Conservation (phyloP, 2,329 filamentous ascomycete genomes). For the Paraphaeosphaeria sporulosa region DNA sequence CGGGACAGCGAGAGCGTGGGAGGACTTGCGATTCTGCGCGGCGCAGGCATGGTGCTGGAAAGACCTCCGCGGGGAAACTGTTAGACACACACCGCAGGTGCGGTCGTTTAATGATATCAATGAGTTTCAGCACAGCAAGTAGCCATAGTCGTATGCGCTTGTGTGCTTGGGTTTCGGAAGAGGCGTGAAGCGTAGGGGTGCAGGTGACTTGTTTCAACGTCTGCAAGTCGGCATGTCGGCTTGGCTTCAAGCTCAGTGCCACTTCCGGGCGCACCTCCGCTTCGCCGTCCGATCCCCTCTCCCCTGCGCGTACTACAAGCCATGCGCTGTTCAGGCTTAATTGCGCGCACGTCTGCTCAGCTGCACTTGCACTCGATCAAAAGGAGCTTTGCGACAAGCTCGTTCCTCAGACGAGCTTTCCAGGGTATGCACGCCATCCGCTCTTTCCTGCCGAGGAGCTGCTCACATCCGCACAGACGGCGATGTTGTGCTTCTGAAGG, state of each 20-base stretch:
- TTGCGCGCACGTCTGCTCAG: conserved; percentile 14
- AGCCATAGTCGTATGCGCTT: conserved; percentile 5
- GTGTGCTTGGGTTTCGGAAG: background rate
- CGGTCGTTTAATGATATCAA: conserved; percentile 5
- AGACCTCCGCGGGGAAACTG: conserved; percentile 20
- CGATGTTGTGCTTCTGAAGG: conserved; percentile 53
- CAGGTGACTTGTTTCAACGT: conserved; percentile 19
- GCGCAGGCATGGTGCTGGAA: conserved; percentile 50
- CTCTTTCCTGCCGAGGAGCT: background rate
- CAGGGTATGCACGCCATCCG: conserved; percentile 33
- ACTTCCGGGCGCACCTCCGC: conserved; percentile 25
- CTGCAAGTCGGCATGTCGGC: conserved; percentile 16
- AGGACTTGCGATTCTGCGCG: conserved; percentile 48
- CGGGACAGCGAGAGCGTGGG: background rate
- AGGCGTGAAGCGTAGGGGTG: conserved; percentile 3
- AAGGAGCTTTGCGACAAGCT: conserved; percentile 30
- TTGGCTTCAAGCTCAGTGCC: conserved; percentile 31
- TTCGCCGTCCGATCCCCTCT: conserved; percentile 13
- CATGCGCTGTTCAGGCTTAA: conserved; percentile 10
- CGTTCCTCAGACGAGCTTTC: conserved; percentile 32
- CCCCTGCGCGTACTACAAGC: conserved; percentile 4
- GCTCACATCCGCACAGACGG: conserved; percentile 40
- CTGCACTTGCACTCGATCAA: background rate
- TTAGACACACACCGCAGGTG: background rate
- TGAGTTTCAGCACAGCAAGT: background rate